Evolutionary conservation across 2,329 filamentous ascomycete species (phyloP).

Genomic region (Diplodia intermedia): DNA sequence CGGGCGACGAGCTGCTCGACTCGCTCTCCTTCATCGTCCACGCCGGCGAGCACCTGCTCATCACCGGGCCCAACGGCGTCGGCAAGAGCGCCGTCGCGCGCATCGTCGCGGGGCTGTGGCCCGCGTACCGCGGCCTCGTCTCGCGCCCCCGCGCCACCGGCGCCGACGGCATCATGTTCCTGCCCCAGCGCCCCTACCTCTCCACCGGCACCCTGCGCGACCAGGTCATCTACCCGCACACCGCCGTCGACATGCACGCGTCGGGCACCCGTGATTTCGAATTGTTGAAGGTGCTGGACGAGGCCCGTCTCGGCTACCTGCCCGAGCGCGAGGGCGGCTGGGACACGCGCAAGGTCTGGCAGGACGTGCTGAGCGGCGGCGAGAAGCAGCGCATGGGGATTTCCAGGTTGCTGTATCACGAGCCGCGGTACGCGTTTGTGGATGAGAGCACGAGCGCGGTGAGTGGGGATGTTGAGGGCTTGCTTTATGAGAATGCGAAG

Average conservation of each 20-base stretch:
- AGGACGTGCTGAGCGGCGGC: slow-evolving; percentile 94
- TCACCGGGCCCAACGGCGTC: slow-evolving; percentile 92
- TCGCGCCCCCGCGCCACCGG: slow-evolving; percentile 82
- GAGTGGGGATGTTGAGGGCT: slow-evolving; percentile 89
- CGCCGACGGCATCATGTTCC: slow-evolving; percentile 95
- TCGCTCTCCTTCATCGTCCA: slow-evolving; percentile 88
- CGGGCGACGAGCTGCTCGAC: slow-evolving; percentile 89
- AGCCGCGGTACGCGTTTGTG: slow-evolving; percentile 91
- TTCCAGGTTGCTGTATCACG: slow-evolving; percentile 89
- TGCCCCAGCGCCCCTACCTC: slow-evolving; percentile 91
- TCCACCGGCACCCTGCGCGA: slow-evolving; percentile 91
- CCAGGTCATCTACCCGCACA: slow-evolving; percentile 97
- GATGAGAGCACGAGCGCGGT: slow-evolving; percentile 97
- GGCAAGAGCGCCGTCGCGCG: slow-evolving; percentile 90
- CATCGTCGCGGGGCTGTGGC: slow-evolving; percentile 92
- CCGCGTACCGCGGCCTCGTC: slow-evolving; percentile 90
- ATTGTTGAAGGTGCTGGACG: slow-evolving; percentile 78
- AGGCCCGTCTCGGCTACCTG: slow-evolving; percentile 85
- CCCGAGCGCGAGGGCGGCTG: slow-evolving; percentile 92
- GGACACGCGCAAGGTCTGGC: slow-evolving; percentile 98
- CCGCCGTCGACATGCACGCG: slow-evolving; percentile 90
- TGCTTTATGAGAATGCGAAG: slow-evolving; percentile 93
- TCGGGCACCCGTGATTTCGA: slow-evolving; percentile 79
- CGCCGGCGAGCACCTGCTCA: slow-evolving; percentile 89
- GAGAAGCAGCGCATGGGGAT: slow-evolving; percentile 97